Base-by-base conservation (phyloP, 345 rosid genomes). In the Gossypium rotundifolium region DNA sequence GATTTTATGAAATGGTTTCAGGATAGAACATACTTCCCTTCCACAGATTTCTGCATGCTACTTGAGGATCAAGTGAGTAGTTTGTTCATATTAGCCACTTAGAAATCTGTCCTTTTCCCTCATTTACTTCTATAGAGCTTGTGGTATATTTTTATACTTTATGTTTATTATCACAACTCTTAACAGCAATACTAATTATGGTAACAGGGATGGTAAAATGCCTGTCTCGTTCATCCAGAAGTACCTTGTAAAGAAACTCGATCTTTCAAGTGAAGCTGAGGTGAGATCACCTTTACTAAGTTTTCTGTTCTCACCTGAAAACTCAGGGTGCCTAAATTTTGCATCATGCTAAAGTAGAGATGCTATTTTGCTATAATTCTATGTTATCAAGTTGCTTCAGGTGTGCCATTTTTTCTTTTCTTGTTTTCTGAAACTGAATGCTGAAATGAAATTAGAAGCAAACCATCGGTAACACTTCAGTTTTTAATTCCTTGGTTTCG, bases 11-110 rank as follows among this genome's bases (percentile, higher is more conserved):
- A 79, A 78, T 82, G 73, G 67, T 70, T 81, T 71, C 84, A 90
- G 96, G 93, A 86, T 80, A 76, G 90, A 84, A 25, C 83, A 83
- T 74, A 79, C 79, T 66, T 76, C 89, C 75, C 80, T 90, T 85
- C 93, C 95, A 1, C 95, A 88, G 80, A 83, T 90, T 78, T 75
- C 95, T 57, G 63, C 91, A 7, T 69, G 88, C 75, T 90, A 86
- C 90, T 76, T 90, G 85, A 88, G 91, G 84, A 86, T 90, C 65
- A 87, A 88, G 93, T 90, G 85, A 88, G 96, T 88, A 70, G 65
- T 25, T 11, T 46, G 23, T 44, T 25, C 67, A 27, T 25, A 29
- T 54, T 61, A 12, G 44, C 40, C 55, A 22, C 23, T 25, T 48
- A 16, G 38, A 42, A 72, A 70, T 22, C 13, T 46, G 29, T 5